phyloP scores from a whole-genome alignment of 2,329 filamentous ascomycete genomes.

The Colletotrichum neosansevieriae region DNA sequence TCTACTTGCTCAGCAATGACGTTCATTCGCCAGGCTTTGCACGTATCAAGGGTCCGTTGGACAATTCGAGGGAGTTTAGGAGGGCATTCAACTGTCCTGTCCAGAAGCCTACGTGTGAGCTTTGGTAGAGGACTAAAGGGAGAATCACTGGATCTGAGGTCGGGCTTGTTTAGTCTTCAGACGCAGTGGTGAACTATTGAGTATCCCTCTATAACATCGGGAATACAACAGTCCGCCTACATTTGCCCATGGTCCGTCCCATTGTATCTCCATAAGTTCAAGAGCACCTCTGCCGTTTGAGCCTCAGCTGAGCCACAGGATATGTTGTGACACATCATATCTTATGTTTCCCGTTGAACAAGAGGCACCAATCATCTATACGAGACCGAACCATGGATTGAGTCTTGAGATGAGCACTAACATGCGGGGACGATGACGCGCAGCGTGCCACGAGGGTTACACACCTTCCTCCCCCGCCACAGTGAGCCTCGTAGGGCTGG shows the following conservation, averaged over 20 bases:
- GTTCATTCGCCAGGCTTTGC: conserved; percentile 74
- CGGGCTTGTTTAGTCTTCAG: not conserved
- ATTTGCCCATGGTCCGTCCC: too few relatives aligned
- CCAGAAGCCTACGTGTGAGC: conserved; percentile 75
- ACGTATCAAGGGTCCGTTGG: conserved; percentile 71
- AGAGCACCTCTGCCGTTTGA: not conserved
- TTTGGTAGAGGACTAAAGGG: conserved; percentile 65
- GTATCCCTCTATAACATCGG: not conserved
- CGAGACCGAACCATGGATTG: not conserved
- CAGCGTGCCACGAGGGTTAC: not conserved
- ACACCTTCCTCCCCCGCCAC: not conserved
- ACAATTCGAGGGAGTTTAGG: conserved; percentile 75
- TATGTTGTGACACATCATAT: not conserved
- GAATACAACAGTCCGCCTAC: not conserved
- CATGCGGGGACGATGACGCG: not conserved
- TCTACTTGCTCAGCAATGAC: conserved; percentile 69
- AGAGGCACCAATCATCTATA: not conserved
- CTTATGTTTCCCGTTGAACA: not conserved
- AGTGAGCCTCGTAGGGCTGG: conserved; percentile 1
- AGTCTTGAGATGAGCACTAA: not conserved
- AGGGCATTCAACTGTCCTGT: conserved; percentile 74
- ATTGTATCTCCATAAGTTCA: not conserved
- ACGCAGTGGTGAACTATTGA: not conserved
- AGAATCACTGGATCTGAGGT: not conserved
- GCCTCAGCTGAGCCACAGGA: not conserved